These are phyloP conservation scores for Bretziella fagacearum DNA, from an alignment of 2,329 filamentous ascomycete species.

Conservation along the genomic window DNA sequence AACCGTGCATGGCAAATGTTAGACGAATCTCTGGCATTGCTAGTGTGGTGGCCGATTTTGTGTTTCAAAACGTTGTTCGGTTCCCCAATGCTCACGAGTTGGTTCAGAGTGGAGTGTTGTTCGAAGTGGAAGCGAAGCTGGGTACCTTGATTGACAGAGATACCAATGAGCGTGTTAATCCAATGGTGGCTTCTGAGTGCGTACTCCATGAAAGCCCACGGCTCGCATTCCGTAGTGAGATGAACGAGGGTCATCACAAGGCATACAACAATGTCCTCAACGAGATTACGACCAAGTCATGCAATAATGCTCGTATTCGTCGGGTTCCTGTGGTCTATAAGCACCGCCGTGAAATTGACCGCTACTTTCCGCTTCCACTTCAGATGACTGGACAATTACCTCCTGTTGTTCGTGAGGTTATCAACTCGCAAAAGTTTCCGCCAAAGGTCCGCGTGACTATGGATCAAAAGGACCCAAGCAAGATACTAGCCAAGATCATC, in stretches of 20 bases:
- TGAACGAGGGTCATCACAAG: slow-evolving; percentile 79
- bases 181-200: slow-evolving; percentile 54
- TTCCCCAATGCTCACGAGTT: slow-evolving; percentile 50
- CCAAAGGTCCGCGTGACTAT: slow-evolving; percentile 57
- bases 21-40: slow-evolving; percentile 59
- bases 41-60: slow-evolving; percentile 63
- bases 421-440: slow-evolving; percentile 22
- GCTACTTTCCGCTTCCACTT: slow-evolving; percentile 59
- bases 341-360: slow-evolving; percentile 68
- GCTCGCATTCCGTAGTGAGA: slow-evolving; percentile 65
- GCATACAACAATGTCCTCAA: slow-evolving; percentile 77
- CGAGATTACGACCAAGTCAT: slow-evolving; percentile 29
- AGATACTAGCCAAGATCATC: slow-evolving; percentile 67
- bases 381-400: slow-evolving; percentile 28
- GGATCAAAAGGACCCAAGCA: slow-evolving; percentile 43
- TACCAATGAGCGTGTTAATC: slow-evolving; percentile 48
- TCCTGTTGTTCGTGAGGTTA: not conserved
- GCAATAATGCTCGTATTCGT: slow-evolving; percentile 18
- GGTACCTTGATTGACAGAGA: slow-evolving; percentile 63
- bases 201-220: slow-evolving; percentile 45
- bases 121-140: slow-evolving; percentile 91
- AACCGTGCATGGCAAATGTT: slow-evolving; percentile 49
- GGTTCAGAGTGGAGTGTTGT: slow-evolving; percentile 46
- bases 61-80: slow-evolving; percentile 54
- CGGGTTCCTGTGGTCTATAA: slow-evolving; percentile 58